Base-by-base conservation (phyloP, 805 yeast genomes). In the Kregervanrija fluxuum region DNA sequence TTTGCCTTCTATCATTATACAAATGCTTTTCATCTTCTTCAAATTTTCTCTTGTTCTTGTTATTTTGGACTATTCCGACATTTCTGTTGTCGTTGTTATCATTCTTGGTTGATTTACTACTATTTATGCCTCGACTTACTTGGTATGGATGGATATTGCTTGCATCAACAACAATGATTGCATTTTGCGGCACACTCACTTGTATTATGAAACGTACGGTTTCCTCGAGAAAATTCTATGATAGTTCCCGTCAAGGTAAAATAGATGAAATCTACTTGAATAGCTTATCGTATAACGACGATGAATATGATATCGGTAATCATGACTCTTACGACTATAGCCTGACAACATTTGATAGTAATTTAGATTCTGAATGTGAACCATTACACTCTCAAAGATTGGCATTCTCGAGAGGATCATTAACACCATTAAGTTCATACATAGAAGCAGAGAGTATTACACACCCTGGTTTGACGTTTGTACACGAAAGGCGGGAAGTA, bases 91-190 rank as follows among this genome's bases (percentile, higher is more conserved):
- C 85, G 1, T 64, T 90, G 40, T 68, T 91, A 42, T 81, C 90
- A 6, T 85, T 91, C 51, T 66, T 90, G 47, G 87, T 87, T 3
- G 98, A 91, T 60, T 75, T 90, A 34, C 62, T 90, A 35, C 62
- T 91, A 41, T 91, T 91, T 55, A 73, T 82, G 1, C 85, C 90
- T 2, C 79, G 80, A 56, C 65, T 91, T 44, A 73, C 78, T 43
- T 89, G 88, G 80, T 75, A 82, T 38, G 96, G 96, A 22, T 91
- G 97, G 97, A 66, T 84, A 41, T 74, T 85, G 47, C 66, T 90
- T 22, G 79, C 78, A 0, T 76, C 91, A 1, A 77, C 93, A 0
- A 74, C 83, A 2, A 60, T 82, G 31, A 69, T 81, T 38, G 83
- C 91, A 0, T 50, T 82, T 1, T 71, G 78, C 30, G 80, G 87